A percentile compares a stretch with the other conserved stretches of the same genome.
These are phyloP conservation scores for Trichoderma oligosporum DNA, from an alignment of 2,329 filamentous ascomycete genomes.

Conservation along the genomic window DNA sequence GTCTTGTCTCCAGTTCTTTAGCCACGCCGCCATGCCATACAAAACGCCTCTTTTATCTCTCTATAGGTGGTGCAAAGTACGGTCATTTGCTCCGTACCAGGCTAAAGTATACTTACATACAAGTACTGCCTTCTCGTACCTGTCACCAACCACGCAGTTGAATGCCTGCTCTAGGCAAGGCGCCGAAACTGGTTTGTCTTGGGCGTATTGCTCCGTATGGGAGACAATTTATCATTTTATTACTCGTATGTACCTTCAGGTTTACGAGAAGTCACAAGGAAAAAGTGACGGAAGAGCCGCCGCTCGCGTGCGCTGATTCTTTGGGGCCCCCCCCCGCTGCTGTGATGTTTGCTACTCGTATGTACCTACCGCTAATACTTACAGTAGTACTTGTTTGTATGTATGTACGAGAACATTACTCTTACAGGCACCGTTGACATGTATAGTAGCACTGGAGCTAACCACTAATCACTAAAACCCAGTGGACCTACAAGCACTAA, in stretches of 20 bases:
- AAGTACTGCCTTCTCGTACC: too few species aligned
- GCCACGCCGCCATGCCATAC: constrained; percentile 9
- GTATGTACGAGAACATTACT: too few species aligned
- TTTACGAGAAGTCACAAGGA: too few species aligned
- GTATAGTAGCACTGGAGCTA: background rate
- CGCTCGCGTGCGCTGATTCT: constrained; percentile 17
- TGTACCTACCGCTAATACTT: too few species aligned
- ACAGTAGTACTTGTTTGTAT: too few species aligned
- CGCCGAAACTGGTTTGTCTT: constrained; percentile 7
- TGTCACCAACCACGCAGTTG: constrained; percentile 19
- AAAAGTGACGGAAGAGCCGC: constrained; percentile 4
- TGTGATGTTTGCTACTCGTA: too few species aligned
- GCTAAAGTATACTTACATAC: too few species aligned
- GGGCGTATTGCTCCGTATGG: too few species aligned
- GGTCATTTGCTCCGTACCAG: too few species aligned
- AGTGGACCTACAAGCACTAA: background rate
- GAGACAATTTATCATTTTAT: too few species aligned
- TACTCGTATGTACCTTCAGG: too few species aligned
- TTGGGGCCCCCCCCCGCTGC: constrained; percentile 16
- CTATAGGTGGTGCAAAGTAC: background rate
- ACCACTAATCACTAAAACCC: background rate
- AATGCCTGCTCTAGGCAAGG: constrained; percentile 19
- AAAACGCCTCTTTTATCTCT: constrained; percentile 4
- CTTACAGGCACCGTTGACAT: too few species aligned
- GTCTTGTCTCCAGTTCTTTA: background rate